phyloP scores from a whole-genome alignment of 148 eudicot species.

The Silene latifolia region DNA sequence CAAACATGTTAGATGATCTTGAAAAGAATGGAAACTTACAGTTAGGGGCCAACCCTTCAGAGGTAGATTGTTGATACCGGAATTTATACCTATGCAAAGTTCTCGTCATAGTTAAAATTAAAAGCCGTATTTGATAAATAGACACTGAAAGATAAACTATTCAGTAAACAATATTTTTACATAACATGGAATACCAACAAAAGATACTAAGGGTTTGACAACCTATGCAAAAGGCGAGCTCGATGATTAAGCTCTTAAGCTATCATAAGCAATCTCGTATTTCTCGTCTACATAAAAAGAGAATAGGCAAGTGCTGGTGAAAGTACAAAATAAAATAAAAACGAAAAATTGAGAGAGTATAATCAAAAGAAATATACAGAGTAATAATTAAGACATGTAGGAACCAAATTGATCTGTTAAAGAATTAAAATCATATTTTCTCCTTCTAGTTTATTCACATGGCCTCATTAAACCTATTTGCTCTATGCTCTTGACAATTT shows the following conservation, averaged over 20 bases:
- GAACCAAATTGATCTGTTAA: background rate
- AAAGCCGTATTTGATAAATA: slow-evolving; percentile 1
- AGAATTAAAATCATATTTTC: background rate
- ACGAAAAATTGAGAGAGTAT: too few relatives aligned
- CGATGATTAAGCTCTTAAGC: slow-evolving; percentile 2
- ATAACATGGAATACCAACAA: background rate
- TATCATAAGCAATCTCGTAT: background rate
- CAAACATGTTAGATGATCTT: slow-evolving; percentile 5
- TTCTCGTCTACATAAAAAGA: background rate
- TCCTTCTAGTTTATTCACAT: slow-evolving; percentile 1
- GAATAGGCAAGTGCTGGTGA: background rate
- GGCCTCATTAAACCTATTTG: background rate
- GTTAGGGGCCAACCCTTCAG: slow-evolving; percentile 99
- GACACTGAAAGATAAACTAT: background rate
- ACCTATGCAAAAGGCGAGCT: background rate
- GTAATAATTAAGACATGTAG: too few relatives aligned
- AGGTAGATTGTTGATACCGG: slow-evolving; percentile 72
- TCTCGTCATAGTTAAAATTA: slow-evolving; percentile 3
- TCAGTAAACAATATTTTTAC: background rate
- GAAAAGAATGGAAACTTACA: slow-evolving; percentile 42
- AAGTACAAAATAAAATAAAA: background rate
- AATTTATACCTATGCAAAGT: slow-evolving; percentile 53
- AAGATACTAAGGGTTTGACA: background rate
- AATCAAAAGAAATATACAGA: too few relatives aligned
- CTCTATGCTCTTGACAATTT: background rate